phyloP scores from a whole-genome alignment of 2,329 filamentous ascomycete genomes.

The Paecilomyces sp. region DNA sequence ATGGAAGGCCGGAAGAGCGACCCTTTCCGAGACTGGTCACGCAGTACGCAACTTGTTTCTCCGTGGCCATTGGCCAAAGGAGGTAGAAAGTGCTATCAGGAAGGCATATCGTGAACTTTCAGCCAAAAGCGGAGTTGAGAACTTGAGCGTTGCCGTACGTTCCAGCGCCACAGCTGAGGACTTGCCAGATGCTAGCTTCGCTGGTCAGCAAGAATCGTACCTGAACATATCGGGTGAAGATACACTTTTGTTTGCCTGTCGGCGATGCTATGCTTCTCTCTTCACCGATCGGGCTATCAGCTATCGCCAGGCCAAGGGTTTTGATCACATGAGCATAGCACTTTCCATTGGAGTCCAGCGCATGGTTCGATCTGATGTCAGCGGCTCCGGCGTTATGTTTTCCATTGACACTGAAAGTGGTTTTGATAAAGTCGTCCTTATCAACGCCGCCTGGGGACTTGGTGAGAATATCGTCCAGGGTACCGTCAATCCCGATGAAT shows the following conservation, averaged over 20 bases:
- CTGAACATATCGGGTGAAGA: constrained; percentile 28
- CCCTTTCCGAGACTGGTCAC: constrained; percentile 23
- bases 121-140: constrained; percentile 8
- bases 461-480: constrained; percentile 35
- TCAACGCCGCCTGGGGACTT: constrained; percentile 32
- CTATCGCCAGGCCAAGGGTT: constrained; percentile 19
- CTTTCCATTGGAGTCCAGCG: constrained; percentile 17
- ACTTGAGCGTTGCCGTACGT: constrained; percentile 30
- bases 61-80: constrained; percentile 21
- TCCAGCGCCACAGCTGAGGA: constrained; percentile 35
- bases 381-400: constrained; percentile 35
- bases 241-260: constrained; percentile 26
- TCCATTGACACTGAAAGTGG: constrained; percentile 35
- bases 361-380: constrained; percentile 25
- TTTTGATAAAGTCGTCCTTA: constrained; percentile 33
- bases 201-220: constrained; percentile 32
- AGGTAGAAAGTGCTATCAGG: constrained; percentile 20
- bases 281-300: constrained; percentile 33
- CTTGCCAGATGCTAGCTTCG: constrained; percentile 32
- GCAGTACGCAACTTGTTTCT: constrained; percentile 22
- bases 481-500: constrained; percentile 32
- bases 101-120: constrained; percentile 21
- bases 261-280: constrained; percentile 32
- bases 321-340: constrained; percentile 13
- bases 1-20: constrained; percentile 21